A percentile compares a stretch with the other conserved stretches of the same genome.
Evolutionary conservation across 1,139 yeast genomes (phyloP).

Genomic region (Pichia sp.): DNA sequence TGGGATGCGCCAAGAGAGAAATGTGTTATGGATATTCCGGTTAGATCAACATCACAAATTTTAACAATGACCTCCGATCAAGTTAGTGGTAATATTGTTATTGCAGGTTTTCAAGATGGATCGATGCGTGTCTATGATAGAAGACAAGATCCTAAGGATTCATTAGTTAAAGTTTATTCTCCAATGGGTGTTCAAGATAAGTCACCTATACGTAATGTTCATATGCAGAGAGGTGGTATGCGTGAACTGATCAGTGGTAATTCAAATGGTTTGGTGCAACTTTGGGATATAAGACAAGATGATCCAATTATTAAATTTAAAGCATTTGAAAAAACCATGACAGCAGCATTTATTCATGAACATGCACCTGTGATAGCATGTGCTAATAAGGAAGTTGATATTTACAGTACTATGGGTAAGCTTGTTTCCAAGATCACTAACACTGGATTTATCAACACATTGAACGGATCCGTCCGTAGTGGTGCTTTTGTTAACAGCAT

Average conservation of each 20-base stretch:
- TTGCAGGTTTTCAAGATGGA: slow-evolving; percentile 95
- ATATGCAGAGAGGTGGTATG: slow-evolving; percentile 95
- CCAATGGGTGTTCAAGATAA: slow-evolving; percentile 28
- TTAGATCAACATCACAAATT: slow-evolving; percentile 83
- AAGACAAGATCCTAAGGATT: slow-evolving; percentile 75
- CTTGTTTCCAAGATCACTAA: slow-evolving; percentile 50
- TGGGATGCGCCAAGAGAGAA: slow-evolving; percentile 98
- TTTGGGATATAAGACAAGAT: slow-evolving; percentile 83
- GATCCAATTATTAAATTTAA: slow-evolving; percentile 65
- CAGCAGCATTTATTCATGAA: slow-evolving; percentile 81
- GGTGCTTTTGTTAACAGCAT: slow-evolving; percentile 56
- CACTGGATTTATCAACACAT: slow-evolving; percentile 32
- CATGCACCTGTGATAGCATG: slow-evolving; percentile 93
- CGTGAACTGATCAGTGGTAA: slow-evolving; percentile 85
- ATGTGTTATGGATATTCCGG: slow-evolving; percentile 82
- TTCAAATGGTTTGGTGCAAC: slow-evolving; percentile 71
- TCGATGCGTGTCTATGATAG: slow-evolving; percentile 86
- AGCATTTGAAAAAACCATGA: slow-evolving; percentile 58
- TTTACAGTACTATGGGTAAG: slow-evolving; percentile 87
- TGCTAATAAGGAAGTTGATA: slow-evolving; percentile 73
- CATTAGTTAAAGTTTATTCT: slow-evolving; percentile 82
- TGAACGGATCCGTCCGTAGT: slow-evolving; percentile 39
- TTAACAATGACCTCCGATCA: slow-evolving; percentile 91
- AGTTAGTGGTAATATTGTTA: slow-evolving; percentile 85
- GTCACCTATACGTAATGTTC: slow-evolving; percentile 72